Percentiles rank a stretch among this genome's conserved stretches.
These are phyloP conservation scores for Acer campestre DNA, from an alignment of 345 rosid species.

Conservation along the genomic window DNA sequence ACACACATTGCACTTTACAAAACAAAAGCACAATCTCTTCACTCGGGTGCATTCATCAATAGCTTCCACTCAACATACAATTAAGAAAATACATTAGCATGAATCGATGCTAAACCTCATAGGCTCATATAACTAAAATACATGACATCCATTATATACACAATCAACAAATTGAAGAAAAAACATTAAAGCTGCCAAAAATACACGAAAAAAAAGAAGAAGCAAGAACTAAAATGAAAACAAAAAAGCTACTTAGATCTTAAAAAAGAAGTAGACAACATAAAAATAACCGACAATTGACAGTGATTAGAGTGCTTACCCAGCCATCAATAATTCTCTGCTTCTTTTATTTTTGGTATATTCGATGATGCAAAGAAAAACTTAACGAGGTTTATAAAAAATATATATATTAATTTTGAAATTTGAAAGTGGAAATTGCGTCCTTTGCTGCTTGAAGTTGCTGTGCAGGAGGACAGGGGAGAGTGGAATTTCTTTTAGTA, in stretches of 20 bases:
- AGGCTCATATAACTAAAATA: not conserved
- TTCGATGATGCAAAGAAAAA: not conserved
- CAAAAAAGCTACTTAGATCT: not conserved
- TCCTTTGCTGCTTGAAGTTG: too few species aligned
- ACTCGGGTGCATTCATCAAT: not conserved
- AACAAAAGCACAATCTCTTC: not conserved
- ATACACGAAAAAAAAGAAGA: not conserved
- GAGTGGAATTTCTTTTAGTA: too few species aligned
- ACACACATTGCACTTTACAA: not conserved
- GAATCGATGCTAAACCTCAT: not conserved
- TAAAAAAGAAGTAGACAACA: not conserved
- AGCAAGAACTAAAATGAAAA: not conserved
- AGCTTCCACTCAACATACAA: not conserved
- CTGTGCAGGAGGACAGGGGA: too few species aligned
- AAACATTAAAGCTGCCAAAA: not conserved
- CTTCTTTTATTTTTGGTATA: not conserved
- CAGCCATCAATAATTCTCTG: constrained; percentile 10
- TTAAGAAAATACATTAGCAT: not conserved
- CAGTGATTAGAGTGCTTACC: constrained; percentile 2
- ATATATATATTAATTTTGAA: too few species aligned
- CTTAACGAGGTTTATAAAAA: not conserved
- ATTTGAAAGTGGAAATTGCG: too few species aligned
- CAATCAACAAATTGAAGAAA: not conserved
- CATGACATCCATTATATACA: not conserved
- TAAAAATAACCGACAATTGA: not conserved